Base-by-base conservation (phyloP, 805 yeast genomes). In the Wickerhamiella sergipiensis region DNA sequence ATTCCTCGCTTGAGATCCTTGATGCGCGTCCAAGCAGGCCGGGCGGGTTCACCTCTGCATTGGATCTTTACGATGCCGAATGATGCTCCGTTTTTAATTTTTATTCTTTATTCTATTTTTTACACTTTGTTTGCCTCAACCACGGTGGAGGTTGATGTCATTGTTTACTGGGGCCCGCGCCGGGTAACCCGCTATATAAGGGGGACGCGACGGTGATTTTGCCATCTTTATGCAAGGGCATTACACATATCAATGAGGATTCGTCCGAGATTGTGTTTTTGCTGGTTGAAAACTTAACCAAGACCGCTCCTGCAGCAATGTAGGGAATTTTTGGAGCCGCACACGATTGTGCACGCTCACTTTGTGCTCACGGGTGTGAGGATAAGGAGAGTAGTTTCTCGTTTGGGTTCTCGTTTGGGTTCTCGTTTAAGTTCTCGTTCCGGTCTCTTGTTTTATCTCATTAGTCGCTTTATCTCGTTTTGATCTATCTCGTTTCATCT, bases 221-320 rank as follows among this genome's bases (percentile, higher is more conserved):
- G 47, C 69, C 74, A 85, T 89, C 97, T 83, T 90, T 90, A 87
- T 90, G 97, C 98, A 84, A 83, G 98, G 97, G 97, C 95, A 90
- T 88, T 90, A 92, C 97, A 95, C 95, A 95, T 87, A 88, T 90
- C 97, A 89, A 95, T 90, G 98, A 90, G 97, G 98, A 92, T 88
- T 89, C 95, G 96, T 92, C 98, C 97, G 98, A 90, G 98, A 88
- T 89, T 95, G 95, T 90, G 97, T 92, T 86, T 90, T 90, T 90
- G 98, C 98, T 90, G 95, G 97, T 90, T 92, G 97, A 92, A 90
- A 92, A 86, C 89, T 86, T 80, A 81, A 83, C 84, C 92, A 89
- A 79, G 90, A 89, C 95, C 75, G 76, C 78, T 77, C 69, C 72
- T 68, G 56, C 47, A 51, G 52, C 61, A 44, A 43, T 43, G 17